Conservation (phyloP, 2,329 filamentous ascomycete species). For the Cadophora luteo-olivacea region DNA sequence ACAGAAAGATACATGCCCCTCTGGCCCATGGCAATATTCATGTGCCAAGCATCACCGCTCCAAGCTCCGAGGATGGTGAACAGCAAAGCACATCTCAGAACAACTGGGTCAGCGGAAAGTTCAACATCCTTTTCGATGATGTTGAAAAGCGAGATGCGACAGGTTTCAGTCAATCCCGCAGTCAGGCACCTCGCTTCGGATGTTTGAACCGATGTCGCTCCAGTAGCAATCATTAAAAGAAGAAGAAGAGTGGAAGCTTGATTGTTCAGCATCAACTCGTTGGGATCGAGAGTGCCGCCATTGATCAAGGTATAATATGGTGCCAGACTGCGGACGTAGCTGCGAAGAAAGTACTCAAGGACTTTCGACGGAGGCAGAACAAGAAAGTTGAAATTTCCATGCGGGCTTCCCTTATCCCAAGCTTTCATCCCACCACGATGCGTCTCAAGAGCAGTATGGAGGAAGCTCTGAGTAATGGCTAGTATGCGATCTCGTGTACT, state of each 20-base stretch:
- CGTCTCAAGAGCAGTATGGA: conserved; percentile 74
- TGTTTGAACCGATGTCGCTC: conserved; percentile 69
- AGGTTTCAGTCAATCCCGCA: conserved; percentile 72
- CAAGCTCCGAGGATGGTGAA: conserved; percentile 73
- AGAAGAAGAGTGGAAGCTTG: conserved; percentile 70
- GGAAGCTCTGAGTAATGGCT: conserved; percentile 73
- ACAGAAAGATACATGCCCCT: conserved; percentile 74
- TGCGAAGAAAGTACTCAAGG: conserved; percentile 70
- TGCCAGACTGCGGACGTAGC: conserved; percentile 69
- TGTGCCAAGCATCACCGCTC: conserved; percentile 80
- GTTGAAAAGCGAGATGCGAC: conserved; percentile 74
- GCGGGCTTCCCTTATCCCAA: conserved; percentile 45
- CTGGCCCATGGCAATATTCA: conserved; percentile 79
- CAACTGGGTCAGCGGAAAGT: conserved; percentile 68
- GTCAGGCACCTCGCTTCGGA: conserved; percentile 70
- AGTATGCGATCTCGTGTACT: conserved; percentile 71
- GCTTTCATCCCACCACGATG: conserved; percentile 57
- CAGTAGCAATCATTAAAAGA: conserved; percentile 75
- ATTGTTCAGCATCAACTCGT: conserved; percentile 71
- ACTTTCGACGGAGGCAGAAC: conserved; percentile 70
- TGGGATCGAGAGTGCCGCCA: conserved; percentile 66
- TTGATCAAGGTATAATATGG: conserved; percentile 70
- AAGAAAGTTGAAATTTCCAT: conserved; percentile 65
- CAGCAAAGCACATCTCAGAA: conserved; percentile 69
- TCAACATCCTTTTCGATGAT: conserved; percentile 75